Percentiles rank a stretch among this genome's conserved stretches.
Conservation (phyloP, 805 yeast genomes). For the Saccharomycopsis malanga region DNA sequence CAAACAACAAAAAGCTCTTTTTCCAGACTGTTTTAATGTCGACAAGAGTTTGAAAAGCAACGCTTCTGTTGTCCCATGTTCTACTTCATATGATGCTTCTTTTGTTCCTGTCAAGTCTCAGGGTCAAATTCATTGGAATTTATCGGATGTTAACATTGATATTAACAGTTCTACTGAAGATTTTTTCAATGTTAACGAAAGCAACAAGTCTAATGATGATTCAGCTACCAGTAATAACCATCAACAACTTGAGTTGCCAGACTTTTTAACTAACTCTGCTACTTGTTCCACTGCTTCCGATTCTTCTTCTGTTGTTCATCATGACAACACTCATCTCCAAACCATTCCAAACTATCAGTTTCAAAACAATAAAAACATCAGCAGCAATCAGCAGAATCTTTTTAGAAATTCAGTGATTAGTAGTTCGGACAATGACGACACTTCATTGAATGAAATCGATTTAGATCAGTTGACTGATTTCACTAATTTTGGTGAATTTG, state of each 20-base stretch:
- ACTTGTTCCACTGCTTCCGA: constrained; percentile 15
- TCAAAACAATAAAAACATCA: background rate
- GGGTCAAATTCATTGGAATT: constrained; percentile 17
- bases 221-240: background rate
- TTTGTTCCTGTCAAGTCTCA: constrained; percentile 20
- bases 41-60: constrained; percentile 6
- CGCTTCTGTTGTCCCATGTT: constrained; percentile 19
- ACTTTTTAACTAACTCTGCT: constrained; percentile 4
- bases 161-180: constrained; percentile 2
- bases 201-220: background rate
- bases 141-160: constrained; percentile 7
- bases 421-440: constrained; percentile 10
- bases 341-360: constrained; percentile 14
- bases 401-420: constrained; percentile 5
- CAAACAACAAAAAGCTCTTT: constrained; percentile 7
- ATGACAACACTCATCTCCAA: constrained; percentile 7
- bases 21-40: constrained; percentile 10
- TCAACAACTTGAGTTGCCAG: constrained; percentile 5
- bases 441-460: constrained; percentile 18
- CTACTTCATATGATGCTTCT: constrained; percentile 17
- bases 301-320: constrained; percentile 8
- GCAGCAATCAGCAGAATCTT: constrained; percentile 11
- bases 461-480: constrained; percentile 16
- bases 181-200: constrained; percentile 1
- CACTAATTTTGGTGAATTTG: constrained; percentile 7